These are phyloP conservation scores for Endoconidiophora polonica DNA, from an alignment of 2,329 filamentous ascomycete species.

Conservation along the genomic window DNA sequence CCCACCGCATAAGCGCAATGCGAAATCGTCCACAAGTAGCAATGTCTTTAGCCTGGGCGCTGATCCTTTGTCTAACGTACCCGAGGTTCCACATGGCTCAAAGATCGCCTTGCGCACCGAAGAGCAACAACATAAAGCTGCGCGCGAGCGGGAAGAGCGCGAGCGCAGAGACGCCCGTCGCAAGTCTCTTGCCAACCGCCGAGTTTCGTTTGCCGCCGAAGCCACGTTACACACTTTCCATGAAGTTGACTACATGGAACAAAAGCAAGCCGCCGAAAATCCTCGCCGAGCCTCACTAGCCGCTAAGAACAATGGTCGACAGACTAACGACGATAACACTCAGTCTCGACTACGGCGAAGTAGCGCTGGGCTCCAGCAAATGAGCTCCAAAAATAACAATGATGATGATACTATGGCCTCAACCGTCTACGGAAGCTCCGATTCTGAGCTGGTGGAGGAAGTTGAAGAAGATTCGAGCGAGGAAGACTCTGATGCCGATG, in stretches of 20 bases:
- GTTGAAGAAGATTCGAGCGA: conserved; percentile 33
- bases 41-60: conserved; percentile 7
- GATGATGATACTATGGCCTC: conserved; percentile 57
- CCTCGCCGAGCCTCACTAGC: conserved; percentile 39
- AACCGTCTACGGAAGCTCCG: conserved; percentile 53
- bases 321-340: conserved; percentile 18
- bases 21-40: conserved; percentile 3
- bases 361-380: conserved; percentile 31
- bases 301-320: neutral
- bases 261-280: conserved; percentile 63
- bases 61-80: conserved; percentile 12
- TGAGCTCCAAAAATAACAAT: conserved; percentile 46
- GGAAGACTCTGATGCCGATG: conserved; percentile 47
- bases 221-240: conserved; percentile 96
- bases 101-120: conserved; percentile 51
- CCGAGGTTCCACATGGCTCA: conserved; percentile 19
- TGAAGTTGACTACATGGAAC: conserved; percentile 73
- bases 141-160: conserved; percentile 51
- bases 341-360: conserved; percentile 35
- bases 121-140: conserved; percentile 53
- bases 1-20: conserved; percentile 25
- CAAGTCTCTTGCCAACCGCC: conserved; percentile 81
- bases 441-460: conserved; percentile 35
- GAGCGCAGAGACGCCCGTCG: conserved; percentile 74
- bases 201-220: conserved; percentile 93